These are phyloP conservation scores for Aegilops sharonensis DNA, from an alignment of 176 grass and related monocot genomes.

Conservation along the genomic window DNA sequence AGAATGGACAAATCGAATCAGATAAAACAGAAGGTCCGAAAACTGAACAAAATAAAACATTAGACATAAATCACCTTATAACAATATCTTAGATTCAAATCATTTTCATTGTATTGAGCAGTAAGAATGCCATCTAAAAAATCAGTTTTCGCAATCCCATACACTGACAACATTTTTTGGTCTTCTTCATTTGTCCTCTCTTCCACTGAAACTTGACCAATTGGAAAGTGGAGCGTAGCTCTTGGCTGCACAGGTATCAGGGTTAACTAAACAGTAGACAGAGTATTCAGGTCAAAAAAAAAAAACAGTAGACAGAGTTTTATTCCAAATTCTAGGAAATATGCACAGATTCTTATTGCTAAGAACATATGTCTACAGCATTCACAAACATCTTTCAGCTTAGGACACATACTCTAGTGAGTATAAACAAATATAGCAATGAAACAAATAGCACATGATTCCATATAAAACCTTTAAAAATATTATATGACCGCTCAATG, in stretches of 20 bases:
- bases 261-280: slow-evolving; percentile 11
- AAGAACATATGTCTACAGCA: slow-evolving; percentile 1
- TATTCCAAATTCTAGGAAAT: not conserved
- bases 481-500: not conserved
- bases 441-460: not conserved
- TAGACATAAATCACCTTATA: slow-evolving; percentile 70
- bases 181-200: slow-evolving; percentile 54
- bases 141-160: slow-evolving; percentile 66
- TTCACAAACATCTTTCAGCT: not conserved
- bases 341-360: not conserved
- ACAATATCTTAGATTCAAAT: slow-evolving; percentile 83
- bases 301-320: not conserved
- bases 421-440: not conserved
- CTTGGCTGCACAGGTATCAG: slow-evolving; percentile 59
- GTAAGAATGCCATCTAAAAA: slow-evolving; percentile 77
- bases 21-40: slow-evolving; percentile 3
- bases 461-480: slow-evolving; percentile 6
- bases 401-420: not conserved
- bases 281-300: too few relatives aligned
- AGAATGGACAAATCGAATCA: slow-evolving; percentile 15
- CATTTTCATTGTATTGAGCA: slow-evolving; percentile 65
- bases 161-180: slow-evolving; percentile 58
- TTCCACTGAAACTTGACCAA: slow-evolving; percentile 83
- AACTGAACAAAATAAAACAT: slow-evolving; percentile 13
- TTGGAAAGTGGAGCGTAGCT: slow-evolving; percentile 69